A percentile compares a stretch with the other conserved stretches of the same genome.
These are phyloP conservation scores for Trichosporon sp. DNA, from an alignment of 1,284 basidiomycete genomes.

Conservation along the genomic window DNA sequence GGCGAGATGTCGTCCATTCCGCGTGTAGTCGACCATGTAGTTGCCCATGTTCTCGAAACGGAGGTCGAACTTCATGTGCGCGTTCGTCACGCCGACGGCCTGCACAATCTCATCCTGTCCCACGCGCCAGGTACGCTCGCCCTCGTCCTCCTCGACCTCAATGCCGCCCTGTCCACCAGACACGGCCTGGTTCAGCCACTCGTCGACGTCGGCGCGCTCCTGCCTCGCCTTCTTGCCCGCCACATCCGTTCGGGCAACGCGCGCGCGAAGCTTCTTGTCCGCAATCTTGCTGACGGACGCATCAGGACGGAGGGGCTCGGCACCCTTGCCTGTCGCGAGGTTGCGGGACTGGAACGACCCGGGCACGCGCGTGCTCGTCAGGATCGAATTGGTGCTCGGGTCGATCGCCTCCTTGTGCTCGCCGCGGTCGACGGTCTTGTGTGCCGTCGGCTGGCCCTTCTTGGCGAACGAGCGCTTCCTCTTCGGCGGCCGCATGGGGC, in stretches of 20 bases:
- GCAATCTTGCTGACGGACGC: conserved; percentile 58
- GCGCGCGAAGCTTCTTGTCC: conserved; percentile 73
- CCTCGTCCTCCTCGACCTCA: conserved; percentile 52
- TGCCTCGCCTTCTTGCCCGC: conserved; percentile 46
- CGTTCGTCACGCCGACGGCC: conserved; percentile 71
- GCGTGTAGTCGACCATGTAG: conserved; percentile 78
- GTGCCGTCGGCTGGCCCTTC: conserved; percentile 31
- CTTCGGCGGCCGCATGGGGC: conserved; percentile 61
- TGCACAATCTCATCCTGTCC: conserved; percentile 76
- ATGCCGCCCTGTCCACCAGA: conserved; percentile 50
- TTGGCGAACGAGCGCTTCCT: conserved; percentile 29
- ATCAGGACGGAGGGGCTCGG: conserved; percentile 39
- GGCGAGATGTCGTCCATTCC: conserved; percentile 88
- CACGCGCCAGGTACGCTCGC: conserved; percentile 84
- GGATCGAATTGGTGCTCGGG: conserved; percentile 65
- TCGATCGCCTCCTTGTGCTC: conserved; percentile 57
- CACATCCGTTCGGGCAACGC: conserved; percentile 65
- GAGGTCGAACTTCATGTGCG: conserved; percentile 75
- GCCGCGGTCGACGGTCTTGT: conserved; percentile 51
- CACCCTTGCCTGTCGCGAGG: conserved; percentile 41
- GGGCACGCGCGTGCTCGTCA: conserved; percentile 49
- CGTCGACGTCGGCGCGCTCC: conserved; percentile 53
- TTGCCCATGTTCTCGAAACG: conserved; percentile 71
- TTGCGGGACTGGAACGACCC: conserved; percentile 44
- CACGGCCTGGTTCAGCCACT: conserved; percentile 51